Base-by-base conservation (phyloP, 306 rosid species). In the Arachis hypogaea region DNA sequence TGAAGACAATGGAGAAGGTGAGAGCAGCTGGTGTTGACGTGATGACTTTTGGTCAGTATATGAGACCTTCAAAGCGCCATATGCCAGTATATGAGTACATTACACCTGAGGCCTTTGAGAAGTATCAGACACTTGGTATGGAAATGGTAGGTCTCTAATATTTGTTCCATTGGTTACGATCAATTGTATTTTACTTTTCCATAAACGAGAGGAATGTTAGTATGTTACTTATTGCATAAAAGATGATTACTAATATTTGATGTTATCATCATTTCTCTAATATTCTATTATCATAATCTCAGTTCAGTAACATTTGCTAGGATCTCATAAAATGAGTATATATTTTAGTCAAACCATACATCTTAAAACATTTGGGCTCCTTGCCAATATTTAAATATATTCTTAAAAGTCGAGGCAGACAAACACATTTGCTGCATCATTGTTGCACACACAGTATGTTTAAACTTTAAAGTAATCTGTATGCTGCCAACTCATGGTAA, bases 41-140 rank as follows among this genome's bases (percentile, higher is more conserved):
- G 77, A 92, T 95, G 90, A 95, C 99, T 57, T 95, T 95, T 77
- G 99, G 99, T 72, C 98, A 92, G 68, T 92, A 95, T 63, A 95
- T 95, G 99, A 90, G 99, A 81, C 98, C 99, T 58, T 92, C 99
- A 45, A 95, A 95, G 84, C 99, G 98, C 64, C 99, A 92, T 68
- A 95, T 95, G 99, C 97, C 96, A 14, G 99, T 95, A 41, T 87
- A 86, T 68, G 99, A 95, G 75, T 95, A 92, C 81, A 83, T 95
- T 65, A 95, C 98, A 12, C 99, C 99, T 4, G 93, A 92, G 83
- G 98, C 99, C 71, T 95, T 95, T 75, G 89, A 90, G 73, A 85
- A 80, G 83, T 95, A 95, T 83, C 93, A 75, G 57, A 78, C 78
- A 66, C 89, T 95, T 81, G 99, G 99, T 82, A 86, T 83, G 91